Base-by-base conservation (phyloP, 768 basidiomycete genomes). In the Tephrocybe sp. region DNA sequence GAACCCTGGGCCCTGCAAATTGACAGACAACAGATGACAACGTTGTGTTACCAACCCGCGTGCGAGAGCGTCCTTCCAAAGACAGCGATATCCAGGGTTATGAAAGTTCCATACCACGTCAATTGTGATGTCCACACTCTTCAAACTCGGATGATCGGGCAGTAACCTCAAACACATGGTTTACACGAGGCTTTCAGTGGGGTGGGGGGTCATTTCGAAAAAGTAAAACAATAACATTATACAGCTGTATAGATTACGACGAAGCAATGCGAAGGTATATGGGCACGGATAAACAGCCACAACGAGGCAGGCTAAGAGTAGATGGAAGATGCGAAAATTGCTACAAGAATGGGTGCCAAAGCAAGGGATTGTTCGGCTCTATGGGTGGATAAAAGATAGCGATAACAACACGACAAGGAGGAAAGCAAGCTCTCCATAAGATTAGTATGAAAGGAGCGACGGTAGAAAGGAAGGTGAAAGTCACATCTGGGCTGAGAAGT, bases 371-470 rank as follows among this genome's bases (percentile, higher is more conserved):
- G 55, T 56, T 56, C 61, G 58, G 55, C 59, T 60, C 61, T 62
- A 62, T 52, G 46, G 50, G 46, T 55, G 57, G 40, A 51, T 55
- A 59, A 38, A 54, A 51, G 58, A 60, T 54, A 56, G 51, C 45
- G 45, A 56, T 51, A 59, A 58, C 45, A 54, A 47, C 33, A 52
- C 24, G 42, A 39, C 46, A 26, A 43, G 44, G 45, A 55, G 57
- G 64, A 59, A 58, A 62, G 56, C 55, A 57, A 44, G 60, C 58
- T 58, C 58, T 56, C 58, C 20, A 62, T 57, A 61, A 58, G 41
- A 57, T 40, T 54, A 59, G 21, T 51, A 55, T 33, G 37, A 60
- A 65, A 61, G 51, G 62, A 63, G 62, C 59, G 61, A 67, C 61
- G 60, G 61, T 55, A 54, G 50, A 65, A 60, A 51, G 50, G 62